Evolutionary conservation across 2,329 filamentous ascomycete genomes (phyloP).

Genomic region (Pseudocercospora crystallina): DNA sequence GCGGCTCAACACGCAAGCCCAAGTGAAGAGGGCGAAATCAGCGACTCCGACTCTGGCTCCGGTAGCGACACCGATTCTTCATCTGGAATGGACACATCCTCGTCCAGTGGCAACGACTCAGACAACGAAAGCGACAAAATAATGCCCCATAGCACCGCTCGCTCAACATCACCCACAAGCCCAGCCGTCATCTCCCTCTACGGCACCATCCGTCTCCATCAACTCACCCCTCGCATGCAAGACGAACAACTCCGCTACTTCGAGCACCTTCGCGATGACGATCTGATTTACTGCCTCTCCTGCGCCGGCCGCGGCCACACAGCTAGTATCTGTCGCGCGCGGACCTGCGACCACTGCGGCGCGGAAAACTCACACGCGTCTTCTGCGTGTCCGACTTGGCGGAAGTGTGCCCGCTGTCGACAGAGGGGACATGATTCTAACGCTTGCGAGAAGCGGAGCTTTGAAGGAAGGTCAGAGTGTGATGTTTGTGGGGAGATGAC

Average conservation of each 20-base stretch:
- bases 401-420: constrained; percentile 18
- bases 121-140: background rate
- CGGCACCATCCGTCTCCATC: background rate
- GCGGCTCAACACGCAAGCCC: background rate
- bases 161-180: background rate
- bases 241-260: constrained; percentile 9
- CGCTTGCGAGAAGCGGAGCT: constrained; percentile 6
- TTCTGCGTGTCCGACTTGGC: constrained; percentile 10
- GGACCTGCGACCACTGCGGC: constrained; percentile 16
- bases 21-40: background rate
- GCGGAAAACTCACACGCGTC: constrained; percentile 11
- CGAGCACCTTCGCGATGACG: background rate
- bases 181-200: background rate
- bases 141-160: background rate
- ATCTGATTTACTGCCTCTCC: constrained; percentile 15
- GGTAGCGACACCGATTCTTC: constrained; percentile 5
- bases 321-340: constrained; percentile 4
- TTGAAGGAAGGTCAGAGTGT: constrained; percentile 1
- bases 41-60: background rate
- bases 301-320: constrained; percentile 17
- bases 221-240: constrained; percentile 2
- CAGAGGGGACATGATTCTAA: constrained; percentile 16
- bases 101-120: background rate
- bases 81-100: constrained; percentile 1
- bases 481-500: constrained; percentile 9